These are phyloP conservation scores for Neurospora sp. DNA, from an alignment of 495 filamentous ascomycete genomes.

Conservation along the genomic window DNA sequence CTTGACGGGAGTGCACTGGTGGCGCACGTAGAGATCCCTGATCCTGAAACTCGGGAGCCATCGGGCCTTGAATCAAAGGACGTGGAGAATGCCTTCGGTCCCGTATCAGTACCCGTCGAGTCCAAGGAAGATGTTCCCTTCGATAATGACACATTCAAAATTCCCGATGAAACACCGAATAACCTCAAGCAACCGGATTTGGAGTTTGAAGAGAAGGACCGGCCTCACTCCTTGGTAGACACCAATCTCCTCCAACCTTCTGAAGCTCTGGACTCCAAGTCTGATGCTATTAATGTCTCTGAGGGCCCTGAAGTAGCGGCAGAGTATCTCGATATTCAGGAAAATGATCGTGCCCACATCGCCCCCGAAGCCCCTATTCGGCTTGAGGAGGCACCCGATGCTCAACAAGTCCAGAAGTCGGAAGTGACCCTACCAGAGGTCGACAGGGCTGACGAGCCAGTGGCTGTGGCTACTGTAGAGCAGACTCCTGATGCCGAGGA, in stretches of 20 bases:
- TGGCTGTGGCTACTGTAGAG: not conserved
- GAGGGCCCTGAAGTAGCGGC: not conserved
- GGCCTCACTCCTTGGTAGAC: not conserved
- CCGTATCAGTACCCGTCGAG: not conserved
- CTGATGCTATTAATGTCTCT: not conserved
- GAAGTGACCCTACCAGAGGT: not conserved
- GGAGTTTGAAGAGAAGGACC: not conserved
- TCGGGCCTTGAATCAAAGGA: not conserved
- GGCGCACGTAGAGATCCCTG: not conserved
- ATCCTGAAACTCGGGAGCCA: not conserved
- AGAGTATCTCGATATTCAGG: not conserved
- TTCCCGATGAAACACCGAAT: not conserved
- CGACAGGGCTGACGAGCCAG: not conserved
- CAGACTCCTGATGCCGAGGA: not conserved
- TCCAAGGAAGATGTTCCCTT: not conserved
- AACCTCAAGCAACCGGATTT: not conserved
- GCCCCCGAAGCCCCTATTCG: not conserved
- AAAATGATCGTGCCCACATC: not conserved
- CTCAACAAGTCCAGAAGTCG: not conserved
- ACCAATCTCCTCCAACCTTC: not conserved
- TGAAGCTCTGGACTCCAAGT: not conserved
- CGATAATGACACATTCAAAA: not conserved
- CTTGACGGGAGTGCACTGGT: not conserved
- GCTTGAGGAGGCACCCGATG: not conserved
- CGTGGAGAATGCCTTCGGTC: not conserved